Evolutionary conservation across 495 filamentous ascomycete genomes (phyloP), one percentile per base, ranked within the genome.

Genomic region (Penicillium arizonense): DNA sequence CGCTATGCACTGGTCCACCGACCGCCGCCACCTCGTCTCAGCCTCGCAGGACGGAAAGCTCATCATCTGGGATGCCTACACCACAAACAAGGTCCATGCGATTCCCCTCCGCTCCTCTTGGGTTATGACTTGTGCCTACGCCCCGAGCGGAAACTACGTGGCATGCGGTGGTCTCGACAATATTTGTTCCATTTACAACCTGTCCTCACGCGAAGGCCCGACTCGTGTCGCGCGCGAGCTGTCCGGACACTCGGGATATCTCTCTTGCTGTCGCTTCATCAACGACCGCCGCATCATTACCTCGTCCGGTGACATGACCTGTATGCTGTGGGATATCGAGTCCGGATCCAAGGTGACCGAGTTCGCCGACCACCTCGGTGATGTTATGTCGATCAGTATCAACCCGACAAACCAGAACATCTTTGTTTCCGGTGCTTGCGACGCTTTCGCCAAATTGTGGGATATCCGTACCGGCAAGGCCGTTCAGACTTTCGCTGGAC

Each of bases 51-150:
- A 98, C 66, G 94, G 94, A 68, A 98, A 98, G 80, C 85, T 98
- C 57, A 98, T 98, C 72, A 97, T 98, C 64, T 98, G 94, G 94
- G 94, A 98, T 73, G 94, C 94, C 37, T 98, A 98, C 79, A 97
- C 94, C 52, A 97, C 94, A 52, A 98, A 98, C 77, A 98, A 98
- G 69, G 94, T 98, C 28, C 94, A 98, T 77, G 94, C 94, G 69
- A 98, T 98, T 59, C 94, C 94, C n/a, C 79, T 98, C 40, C 85
- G 94, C 45, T 98, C 94, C 6, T 98, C 94, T 21, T 98, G 94
- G 94, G 94, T 98, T 67, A 98, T 98, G 94, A 98, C 93, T 59
- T 98, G 94, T 81, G 94, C 94, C 60, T 98, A 98, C 71, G 93
- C 95, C 62, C 94, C 94, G 11, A 96, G 91, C 68, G 94, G 94